Evolutionary conservation across 1,139 yeast species (phyloP).

Genomic region (Diutina mesorugosa): DNA sequence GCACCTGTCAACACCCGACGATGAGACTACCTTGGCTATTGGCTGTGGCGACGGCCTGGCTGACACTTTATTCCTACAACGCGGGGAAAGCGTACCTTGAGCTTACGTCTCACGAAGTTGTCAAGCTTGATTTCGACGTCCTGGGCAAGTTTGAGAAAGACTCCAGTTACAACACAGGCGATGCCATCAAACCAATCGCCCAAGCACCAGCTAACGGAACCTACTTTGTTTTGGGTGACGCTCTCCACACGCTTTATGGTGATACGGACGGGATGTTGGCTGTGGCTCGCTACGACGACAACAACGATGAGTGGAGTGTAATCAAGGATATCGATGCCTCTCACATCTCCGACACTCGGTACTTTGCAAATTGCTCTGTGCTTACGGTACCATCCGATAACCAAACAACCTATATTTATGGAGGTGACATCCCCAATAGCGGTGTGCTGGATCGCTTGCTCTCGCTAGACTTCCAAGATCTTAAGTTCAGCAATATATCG

Average conservation of each 20-base stretch:
- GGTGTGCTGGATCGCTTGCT: slow-evolving; percentile 23
- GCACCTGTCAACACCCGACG: no score
- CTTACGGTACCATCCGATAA: slow-evolving; percentile 11
- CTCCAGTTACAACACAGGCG: slow-evolving; percentile 5
- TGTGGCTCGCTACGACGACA: slow-evolving; percentile 13
- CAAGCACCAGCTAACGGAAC: slow-evolving; percentile 22
- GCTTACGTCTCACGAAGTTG: slow-evolving; percentile 23
- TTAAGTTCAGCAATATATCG: slow-evolving; percentile 18
- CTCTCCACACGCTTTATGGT: slow-evolving; percentile 18
- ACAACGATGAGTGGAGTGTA: slow-evolving; percentile 13
- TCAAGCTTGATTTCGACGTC: slow-evolving; percentile 22
- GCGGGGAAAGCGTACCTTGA: slow-evolving; percentile 24
- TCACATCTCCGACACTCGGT: not conserved
- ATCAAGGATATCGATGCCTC: slow-evolving; percentile 5
- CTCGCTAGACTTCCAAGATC: slow-evolving; percentile 14
- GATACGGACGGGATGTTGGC: slow-evolving; percentile 19
- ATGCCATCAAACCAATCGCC: slow-evolving; percentile 4
- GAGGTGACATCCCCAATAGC: slow-evolving; percentile 21
- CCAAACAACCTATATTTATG: slow-evolving; percentile 34
- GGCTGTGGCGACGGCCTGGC: slow-evolving; percentile 13
- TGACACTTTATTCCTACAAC: slow-evolving; percentile 23
- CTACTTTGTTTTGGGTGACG: slow-evolving; percentile 17
- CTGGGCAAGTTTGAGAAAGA: slow-evolving; percentile 11
- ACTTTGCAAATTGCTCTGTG: not conserved
- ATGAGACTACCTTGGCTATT: not conserved